Base-by-base conservation (phyloP, 106 monocot genomes). In the Chionographis japonica region DNA sequence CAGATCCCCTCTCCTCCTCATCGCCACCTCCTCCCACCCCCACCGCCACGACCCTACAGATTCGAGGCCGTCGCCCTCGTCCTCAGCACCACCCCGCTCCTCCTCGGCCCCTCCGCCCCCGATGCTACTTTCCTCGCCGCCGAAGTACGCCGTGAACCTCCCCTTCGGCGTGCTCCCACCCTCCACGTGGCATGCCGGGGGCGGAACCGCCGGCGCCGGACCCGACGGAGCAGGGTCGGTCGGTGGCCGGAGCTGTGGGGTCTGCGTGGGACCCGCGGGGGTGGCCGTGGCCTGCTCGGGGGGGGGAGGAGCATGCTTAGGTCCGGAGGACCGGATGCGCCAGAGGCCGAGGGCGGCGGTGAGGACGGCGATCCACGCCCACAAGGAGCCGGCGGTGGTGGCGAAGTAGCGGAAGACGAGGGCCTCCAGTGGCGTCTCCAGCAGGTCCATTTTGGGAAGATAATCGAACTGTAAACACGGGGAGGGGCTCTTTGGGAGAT, bases 91-190 rank as follows among this genome's bases (percentile, higher is more conserved):
- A 18, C 55, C 72, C 41, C 54, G 73, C 10, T 15, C 54, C 43
- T 46, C 54, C 37, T 50, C 50, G 56, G n/a, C 65, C 3, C 51
- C 72, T 7, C 62, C 62, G 17, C 12, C 40, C 27, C 7, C 10
- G 11, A 19, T 41, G 50, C 17, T 50, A 2, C 16, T 16, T 14
- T 35, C 20, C 2, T 38, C 56, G 38, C 3, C 64, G 63, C 10
- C 3, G 68, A 59, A 78, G 71, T 75, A 81, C 11, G 69, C 72
- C 27, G 75, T 82, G 75, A 82, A 82, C 55, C 68, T 60, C n/a
- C 55, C 65, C 69, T 73, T 79, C 10, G 81, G 71, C 12, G 61
- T 16, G 50, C 38, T 3, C 5, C 6, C 15, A 10, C 60, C 71
- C 52, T 64, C 55, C 49, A 50, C 36, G 71, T 37, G 58, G 64